phyloP scores from a whole-genome alignment of 108 stramenopile species.

The Skeletonema marinoi region DNA sequence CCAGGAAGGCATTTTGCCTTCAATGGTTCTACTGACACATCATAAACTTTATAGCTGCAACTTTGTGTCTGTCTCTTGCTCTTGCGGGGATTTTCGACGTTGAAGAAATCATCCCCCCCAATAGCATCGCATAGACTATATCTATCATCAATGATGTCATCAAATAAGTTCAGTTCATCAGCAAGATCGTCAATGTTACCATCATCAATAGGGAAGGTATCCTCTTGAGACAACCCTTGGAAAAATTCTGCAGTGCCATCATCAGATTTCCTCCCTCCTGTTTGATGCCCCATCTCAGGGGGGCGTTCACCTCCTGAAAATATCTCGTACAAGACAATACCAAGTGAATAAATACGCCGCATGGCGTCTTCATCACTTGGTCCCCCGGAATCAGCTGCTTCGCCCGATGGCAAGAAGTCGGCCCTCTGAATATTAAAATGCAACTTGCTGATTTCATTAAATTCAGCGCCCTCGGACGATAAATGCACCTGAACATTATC shows the following conservation, averaged over 20 bases:
- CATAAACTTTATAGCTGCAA: too few species aligned
- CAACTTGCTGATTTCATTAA: background rate
- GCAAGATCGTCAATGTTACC: too few species aligned
- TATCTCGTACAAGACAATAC: background rate
- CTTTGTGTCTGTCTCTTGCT: background rate
- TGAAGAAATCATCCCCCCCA: background rate
- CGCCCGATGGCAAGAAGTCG: background rate
- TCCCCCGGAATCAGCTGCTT: background rate
- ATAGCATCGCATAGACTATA: too few species aligned
- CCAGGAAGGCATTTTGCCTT: background rate
- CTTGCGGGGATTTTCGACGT: too few species aligned
- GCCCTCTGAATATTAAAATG: background rate
- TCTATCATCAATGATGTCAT: too few species aligned
- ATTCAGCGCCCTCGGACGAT: background rate
- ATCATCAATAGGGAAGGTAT: background rate
- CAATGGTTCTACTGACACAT: background rate
- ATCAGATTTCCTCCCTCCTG: background rate
- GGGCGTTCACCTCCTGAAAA: background rate
- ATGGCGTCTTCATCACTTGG: background rate
- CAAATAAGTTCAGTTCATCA: too few species aligned
- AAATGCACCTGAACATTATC: background rate
- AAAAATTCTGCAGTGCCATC: background rate
- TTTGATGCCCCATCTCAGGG: background rate
- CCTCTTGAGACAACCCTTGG: background rate
- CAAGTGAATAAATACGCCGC: background rate